phyloP scores from a whole-genome alignment of 805 yeast species.

The Cyberlindnera mycetangii region DNA sequence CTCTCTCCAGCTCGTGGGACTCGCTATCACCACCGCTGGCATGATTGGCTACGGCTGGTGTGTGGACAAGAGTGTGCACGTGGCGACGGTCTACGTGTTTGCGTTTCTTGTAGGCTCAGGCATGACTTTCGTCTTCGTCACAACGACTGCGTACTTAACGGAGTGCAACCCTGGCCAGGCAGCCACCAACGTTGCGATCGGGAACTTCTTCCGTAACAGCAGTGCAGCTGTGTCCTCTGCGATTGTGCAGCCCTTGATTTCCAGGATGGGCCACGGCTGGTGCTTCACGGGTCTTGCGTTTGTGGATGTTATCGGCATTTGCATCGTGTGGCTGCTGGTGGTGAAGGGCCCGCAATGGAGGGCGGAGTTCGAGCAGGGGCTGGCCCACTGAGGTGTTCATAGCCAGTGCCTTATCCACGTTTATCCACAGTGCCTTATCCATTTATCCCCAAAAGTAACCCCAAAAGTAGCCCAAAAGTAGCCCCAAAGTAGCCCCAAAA shows the following conservation, averaged over 20 bases:
- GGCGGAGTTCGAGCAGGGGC: constrained; percentile 10
- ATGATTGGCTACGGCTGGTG: constrained; percentile 54
- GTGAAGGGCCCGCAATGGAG: constrained; percentile 23
- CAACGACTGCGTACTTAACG: constrained; percentile 51
- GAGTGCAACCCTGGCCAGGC: constrained; percentile 49
- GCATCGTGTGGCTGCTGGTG: constrained; percentile 16
- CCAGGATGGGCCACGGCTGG: constrained; percentile 48
- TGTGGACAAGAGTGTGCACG: constrained; percentile 36
- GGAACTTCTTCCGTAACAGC: constrained; percentile 48
- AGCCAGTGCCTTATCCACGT: too few relatives aligned
- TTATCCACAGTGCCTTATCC: too few relatives aligned
- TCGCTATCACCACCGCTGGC: constrained; percentile 41
- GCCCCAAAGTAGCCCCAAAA: too few relatives aligned
- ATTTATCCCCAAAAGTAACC: too few relatives aligned
- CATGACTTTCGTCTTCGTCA: constrained; percentile 52
- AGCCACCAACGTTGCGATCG: constrained; percentile 51
- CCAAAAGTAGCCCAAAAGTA: too few relatives aligned
- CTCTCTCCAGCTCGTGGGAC: constrained; percentile 42
- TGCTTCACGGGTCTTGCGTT: constrained; percentile 51
- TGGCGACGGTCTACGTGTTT: constrained; percentile 40
- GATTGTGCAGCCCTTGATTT: constrained; percentile 35
- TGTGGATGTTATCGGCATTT: constrained; percentile 27
- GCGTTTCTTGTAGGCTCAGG: constrained; percentile 49
- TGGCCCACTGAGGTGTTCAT: too few relatives aligned
- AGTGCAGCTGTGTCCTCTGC: constrained; percentile 55